phyloP scores from a whole-genome alignment of 2,329 filamentous ascomycete species.

The Laburnicola sp. region DNA sequence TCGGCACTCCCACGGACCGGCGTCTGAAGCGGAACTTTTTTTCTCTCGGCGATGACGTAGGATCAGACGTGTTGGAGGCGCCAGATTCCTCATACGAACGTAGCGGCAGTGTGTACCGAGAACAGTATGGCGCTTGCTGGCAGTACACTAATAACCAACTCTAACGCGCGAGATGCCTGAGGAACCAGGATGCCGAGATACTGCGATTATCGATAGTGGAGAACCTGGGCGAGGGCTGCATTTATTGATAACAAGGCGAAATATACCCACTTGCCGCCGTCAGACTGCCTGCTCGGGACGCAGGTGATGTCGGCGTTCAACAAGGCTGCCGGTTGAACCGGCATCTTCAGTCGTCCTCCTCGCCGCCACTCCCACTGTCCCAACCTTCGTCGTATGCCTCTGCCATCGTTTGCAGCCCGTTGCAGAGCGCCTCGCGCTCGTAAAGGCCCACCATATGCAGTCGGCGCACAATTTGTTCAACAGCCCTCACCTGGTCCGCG shows the following conservation, averaged over 20 bases:
- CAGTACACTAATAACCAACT: too few species aligned
- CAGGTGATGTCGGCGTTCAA: background rate
- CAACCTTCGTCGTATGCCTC: constrained; percentile 90
- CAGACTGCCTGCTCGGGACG: background rate
- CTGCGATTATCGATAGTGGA: too few species aligned
- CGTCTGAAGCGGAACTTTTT: too few species aligned
- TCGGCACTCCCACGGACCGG: too few species aligned
- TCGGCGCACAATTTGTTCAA: constrained; percentile 66
- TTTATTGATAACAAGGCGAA: constrained; percentile 20
- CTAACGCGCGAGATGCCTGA: background rate
- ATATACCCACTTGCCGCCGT: constrained; percentile 3
- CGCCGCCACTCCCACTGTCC: constrained; percentile 68
- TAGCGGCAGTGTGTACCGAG: too few species aligned
- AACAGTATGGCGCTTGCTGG: too few species aligned
- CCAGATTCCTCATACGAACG: too few species aligned
- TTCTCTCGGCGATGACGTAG: too few species aligned
- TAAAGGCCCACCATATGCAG: constrained; percentile 68
- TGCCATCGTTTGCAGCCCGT: constrained; percentile 77
- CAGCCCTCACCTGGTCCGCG: constrained; percentile 65
- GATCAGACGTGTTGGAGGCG: too few species aligned
- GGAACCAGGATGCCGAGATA: background rate
- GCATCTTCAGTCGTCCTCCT: constrained; percentile 61
- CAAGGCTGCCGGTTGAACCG: background rate
- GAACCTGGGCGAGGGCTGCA: too few species aligned
- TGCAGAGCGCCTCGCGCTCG: constrained; percentile 81